Base-by-base conservation (phyloP, 352 stramenopile species). In the Pythium plurisporium region DNA sequence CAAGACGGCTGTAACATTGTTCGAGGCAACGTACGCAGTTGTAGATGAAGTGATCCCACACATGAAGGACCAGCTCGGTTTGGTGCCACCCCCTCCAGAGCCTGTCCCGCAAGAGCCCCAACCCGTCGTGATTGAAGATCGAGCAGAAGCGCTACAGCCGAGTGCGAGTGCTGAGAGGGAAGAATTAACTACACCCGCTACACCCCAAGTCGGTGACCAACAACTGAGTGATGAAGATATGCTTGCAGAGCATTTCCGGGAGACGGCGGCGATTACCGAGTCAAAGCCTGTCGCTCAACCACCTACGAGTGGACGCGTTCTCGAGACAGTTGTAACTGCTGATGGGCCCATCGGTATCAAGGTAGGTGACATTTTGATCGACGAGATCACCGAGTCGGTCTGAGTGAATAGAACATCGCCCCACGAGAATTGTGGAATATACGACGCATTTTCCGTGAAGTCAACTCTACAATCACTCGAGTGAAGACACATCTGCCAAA, bases 11-110 rank as follows among this genome's bases (percentile, higher is more conserved):
- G 25, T 72, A 12, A 90, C 77, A 44, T 55, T 92, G 41, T 79
- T 86, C 27, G 72, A 92, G 22, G 77, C 87, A 42, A 92, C 75
- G 14, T 84, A 74, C 42, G 77, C 70, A 3, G 74, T 92, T 12
- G 87, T 92, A 27, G 82, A 92, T 42, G 69, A 72, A 7, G 69
- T 87, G 26, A 88, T 82, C 68, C 82, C 82, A 3, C 79, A 92
- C 26, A 61, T 90, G 53, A 92, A 90, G 43, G 77, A 89, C 20
- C 82, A 90, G 41, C 67, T 92, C 1, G 82, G 82, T 29, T 53
- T 91, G 9, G 43, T 87, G 44, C 68, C 75, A 0, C 51, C 59
- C 4, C 51, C 59, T 2, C 51, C 53, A 17, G 67, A 80, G 17
- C 55, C 54, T 15, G 33, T 59, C 1, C 49, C 64, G 3, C 41